Evolutionary conservation across 768 basidiomycete genomes (phyloP).

Genomic region (Hygrocybe punicea): DNA sequence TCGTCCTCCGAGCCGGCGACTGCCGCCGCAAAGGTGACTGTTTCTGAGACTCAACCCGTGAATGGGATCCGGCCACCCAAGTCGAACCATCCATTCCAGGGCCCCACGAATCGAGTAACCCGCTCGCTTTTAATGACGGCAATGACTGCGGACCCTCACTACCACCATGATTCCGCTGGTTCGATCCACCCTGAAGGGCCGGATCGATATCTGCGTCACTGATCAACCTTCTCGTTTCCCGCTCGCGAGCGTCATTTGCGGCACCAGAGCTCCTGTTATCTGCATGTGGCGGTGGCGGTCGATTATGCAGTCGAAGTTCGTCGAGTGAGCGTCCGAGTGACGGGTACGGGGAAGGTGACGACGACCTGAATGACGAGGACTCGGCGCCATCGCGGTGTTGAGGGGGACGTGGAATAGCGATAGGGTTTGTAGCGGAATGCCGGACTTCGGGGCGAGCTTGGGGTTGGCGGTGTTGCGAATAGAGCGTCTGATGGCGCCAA

Average conservation of each 20-base stretch:
- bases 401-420: constrained; percentile 27
- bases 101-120: constrained; percentile 59
- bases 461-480: constrained; percentile 15
- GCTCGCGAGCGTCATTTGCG: constrained; percentile 14
- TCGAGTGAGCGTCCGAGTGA: constrained; percentile 33
- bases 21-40: constrained; percentile 1
- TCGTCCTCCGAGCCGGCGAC: constrained; percentile 31
- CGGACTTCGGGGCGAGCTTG: constrained; percentile 12
- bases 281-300: constrained; percentile 16
- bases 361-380: constrained; percentile 25
- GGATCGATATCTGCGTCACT: constrained; percentile 11
- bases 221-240: constrained; percentile 4
- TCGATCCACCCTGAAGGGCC: constrained; percentile 9
- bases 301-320: constrained; percentile 34
- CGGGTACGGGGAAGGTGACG: constrained; percentile 29
- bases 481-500: constrained; percentile 25
- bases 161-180: constrained; percentile 17
- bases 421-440: constrained; percentile 11
- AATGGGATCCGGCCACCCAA: not conserved
- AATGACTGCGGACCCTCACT: constrained; percentile 44
- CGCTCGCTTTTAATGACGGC: constrained; percentile 73
- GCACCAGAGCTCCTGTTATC: constrained; percentile 18
- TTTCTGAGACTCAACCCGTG: constrained; percentile 1
- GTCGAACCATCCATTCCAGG: constrained; percentile 23
- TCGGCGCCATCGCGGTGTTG: constrained; percentile 29